Evolutionary conservation across 2,329 filamentous ascomycete genomes (phyloP), one percentile per base, ranked within the genome.

Genomic region (Penicillium aurantiogriseum): DNA sequence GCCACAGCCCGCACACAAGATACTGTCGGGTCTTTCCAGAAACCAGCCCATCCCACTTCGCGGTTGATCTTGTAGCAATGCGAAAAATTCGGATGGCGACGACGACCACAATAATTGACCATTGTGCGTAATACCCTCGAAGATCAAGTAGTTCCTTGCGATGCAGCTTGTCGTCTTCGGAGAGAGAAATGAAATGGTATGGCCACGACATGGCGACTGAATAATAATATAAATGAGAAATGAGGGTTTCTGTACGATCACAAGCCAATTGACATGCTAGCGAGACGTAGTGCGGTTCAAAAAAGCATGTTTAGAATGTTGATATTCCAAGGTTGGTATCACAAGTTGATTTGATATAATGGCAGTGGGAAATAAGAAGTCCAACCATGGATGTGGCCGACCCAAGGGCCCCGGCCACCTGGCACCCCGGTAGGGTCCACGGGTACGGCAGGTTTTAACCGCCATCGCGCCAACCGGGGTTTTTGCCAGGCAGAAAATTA

Each of bases 81-180:
- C 53, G 35, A 56, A 71, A 74, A 8, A 70, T 27, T n/a, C 67
- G 77, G 3, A 78, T 57, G 4, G 76, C 62, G 15, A 83, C 63
- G 27, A 78, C 66, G 15, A 81, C 71, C 4, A 80, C 60, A 9
- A 85, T 58, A 5, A 80, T 75, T 1, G 83, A 85, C 59, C 78
- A 71, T 68, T 86, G 84, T 17, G 83, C 84, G 38, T 82, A 71
- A n/a, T 76, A 70, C 8, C 82, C 83, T 52, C 85, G 83, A 49
- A 73, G 72, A 64, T 85, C 80, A n/a, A 87, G 78, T 25, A 81
- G 67, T 25, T 78, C 72, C 35, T 83, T 77, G 36, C 84, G 78
- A 27, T 77, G 75, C 46, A 80, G 72, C 54, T 80, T 78, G 62
- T 85, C 79, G 27, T 77, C 73, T 15, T 79, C 71, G 13, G 77